These are phyloP conservation scores for Podospora bellae-mahoneyi DNA, from an alignment of 495 filamentous ascomycete species.

Conservation along the genomic window DNA sequence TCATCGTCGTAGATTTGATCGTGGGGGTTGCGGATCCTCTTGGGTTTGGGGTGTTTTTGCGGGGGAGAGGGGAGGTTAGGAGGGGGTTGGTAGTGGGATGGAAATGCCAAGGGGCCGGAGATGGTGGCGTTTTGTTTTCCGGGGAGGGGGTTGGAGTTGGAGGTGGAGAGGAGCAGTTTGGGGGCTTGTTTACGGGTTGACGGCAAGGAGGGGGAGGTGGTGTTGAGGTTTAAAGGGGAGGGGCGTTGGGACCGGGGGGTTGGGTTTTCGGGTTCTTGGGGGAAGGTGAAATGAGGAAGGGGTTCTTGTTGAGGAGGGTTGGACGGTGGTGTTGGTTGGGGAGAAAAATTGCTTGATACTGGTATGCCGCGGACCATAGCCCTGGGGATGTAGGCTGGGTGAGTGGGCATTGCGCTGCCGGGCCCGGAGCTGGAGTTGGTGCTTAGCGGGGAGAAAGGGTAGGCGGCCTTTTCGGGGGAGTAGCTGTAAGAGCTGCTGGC, in stretches of 20 bases:
- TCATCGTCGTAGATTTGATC: slow-evolving; percentile 4
- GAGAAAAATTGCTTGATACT: slow-evolving; percentile 13
- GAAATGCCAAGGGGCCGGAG: slow-evolving; percentile 28
- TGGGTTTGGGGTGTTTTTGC: neutral
- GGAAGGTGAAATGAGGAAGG: neutral
- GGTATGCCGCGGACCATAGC: slow-evolving; percentile 32
- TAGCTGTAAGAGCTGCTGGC: slow-evolving; percentile 27
- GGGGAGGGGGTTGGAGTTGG: slow-evolving; percentile 15
- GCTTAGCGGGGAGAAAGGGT: slow-evolving; percentile 22
- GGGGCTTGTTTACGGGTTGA: neutral
- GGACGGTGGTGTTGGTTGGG: slow-evolving; percentile 6
- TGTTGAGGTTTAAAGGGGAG: neutral
- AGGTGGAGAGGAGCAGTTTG: neutral
- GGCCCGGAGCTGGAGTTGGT: slow-evolving; percentile 18
- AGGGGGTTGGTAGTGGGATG: slow-evolving; percentile 15
- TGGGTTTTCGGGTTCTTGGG: neutral
- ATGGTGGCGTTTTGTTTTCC: slow-evolving; percentile 25
- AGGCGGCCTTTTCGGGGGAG: slow-evolving; percentile 22
- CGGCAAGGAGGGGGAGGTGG: slow-evolving; percentile 9
- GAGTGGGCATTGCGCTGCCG: slow-evolving; percentile 40
- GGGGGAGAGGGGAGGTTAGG: neutral
- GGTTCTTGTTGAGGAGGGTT: slow-evolving; percentile 5
- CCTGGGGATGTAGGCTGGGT: slow-evolving; percentile 47
- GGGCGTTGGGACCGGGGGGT: neutral
- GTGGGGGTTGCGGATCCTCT: neutral